Base-by-base conservation (phyloP, 1,284 basidiomycete genomes). In the Pseudozyma pruni region DNA sequence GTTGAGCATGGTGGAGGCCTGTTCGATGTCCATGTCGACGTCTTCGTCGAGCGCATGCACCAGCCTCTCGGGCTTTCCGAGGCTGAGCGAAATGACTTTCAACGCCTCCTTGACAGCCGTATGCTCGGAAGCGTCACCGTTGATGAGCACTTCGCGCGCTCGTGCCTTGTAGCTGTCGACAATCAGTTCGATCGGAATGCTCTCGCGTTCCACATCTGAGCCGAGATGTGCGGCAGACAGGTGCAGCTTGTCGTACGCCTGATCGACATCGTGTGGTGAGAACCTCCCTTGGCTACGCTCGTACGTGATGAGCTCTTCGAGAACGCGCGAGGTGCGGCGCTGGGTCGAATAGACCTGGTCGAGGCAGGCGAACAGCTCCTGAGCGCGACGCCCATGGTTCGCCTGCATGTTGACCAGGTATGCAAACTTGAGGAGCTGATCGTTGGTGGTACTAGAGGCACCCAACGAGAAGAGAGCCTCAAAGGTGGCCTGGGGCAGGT, bases 1-100 rank as follows among this genome's bases (percentile, higher is more conserved):
- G 66, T 90, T 90, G 39, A 94, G 85, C 37, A 89, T 88, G 51
- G 86, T 84, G 77, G 90, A 92, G 22, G 92, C 92, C 70, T 87
- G 86, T 35, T 88, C 87, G 7, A 89, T 87, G 39, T 88, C 89
- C 87, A 92, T 73, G 6, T 69, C 64, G 33, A 73, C 49, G 10
- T 51, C 47, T 22, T 63, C 55, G 11, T 61, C 44, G 14, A 61
- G 39, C 25, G 50, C 57, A 22, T 67, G 47, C 14, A 53, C 46
- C 4, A 74, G 53, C 13, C 42, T 46, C 8, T 49, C 35, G 4
- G 68, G 60, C 17, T 58, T 47, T 14, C 59, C 62, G 11, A 58
- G 60, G 35, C 52, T 40, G 8, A 23, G 2, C 11, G 55, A 41
- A 54, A 73, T 55, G 40, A 61, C 37, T 14, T 52, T 45, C 37